phyloP scores from a whole-genome alignment of 257 asterid genomes.

The Penstemon newberryi region DNA sequence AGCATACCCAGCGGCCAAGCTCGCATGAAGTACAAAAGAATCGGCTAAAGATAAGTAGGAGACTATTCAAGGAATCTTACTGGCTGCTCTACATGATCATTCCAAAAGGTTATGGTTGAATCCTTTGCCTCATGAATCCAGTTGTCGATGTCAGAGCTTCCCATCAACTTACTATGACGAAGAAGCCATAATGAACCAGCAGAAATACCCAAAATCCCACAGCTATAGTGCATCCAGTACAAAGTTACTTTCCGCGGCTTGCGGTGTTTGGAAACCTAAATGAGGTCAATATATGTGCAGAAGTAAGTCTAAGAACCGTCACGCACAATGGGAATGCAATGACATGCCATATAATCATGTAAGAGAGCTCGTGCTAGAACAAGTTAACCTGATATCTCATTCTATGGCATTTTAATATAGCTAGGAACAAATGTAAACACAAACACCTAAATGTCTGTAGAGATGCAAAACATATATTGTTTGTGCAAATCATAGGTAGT shows the following conservation, averaged over 20 bases:
- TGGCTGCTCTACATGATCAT: constrained; percentile 97
- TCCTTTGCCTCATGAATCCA: constrained; percentile 91
- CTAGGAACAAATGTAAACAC: constrained; percentile 15
- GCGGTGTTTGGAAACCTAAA: constrained; percentile 76
- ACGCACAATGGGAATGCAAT: constrained; percentile 6
- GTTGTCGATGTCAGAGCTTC: constrained; percentile 95
- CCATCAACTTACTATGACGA: constrained; percentile 92
- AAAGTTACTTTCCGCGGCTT: constrained; percentile 77
- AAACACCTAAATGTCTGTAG: not conserved
- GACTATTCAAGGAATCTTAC: constrained; percentile 47
- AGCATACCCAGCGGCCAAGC: constrained; percentile 19
- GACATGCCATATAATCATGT: constrained; percentile 17
- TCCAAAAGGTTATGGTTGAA: constrained; percentile 81
- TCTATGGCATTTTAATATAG: constrained; percentile 1
- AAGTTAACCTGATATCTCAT: constrained; percentile 19
- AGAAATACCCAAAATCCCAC: constrained; percentile 79
- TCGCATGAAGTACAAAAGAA: constrained; percentile 14
- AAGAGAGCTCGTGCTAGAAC: constrained; percentile 21
- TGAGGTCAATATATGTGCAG: constrained; percentile 28
- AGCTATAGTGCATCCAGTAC: constrained; percentile 83
- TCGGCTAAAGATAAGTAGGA: constrained; percentile 11
- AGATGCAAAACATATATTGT: not conserved
- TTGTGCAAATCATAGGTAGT: constrained; percentile 5
- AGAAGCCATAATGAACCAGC: constrained; percentile 89
- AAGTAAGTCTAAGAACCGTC: constrained; percentile 18